These are phyloP conservation scores for Cutaneotrichosporon mucoides DNA, from an alignment of 1,284 basidiomycete species.

Conservation along the genomic window DNA sequence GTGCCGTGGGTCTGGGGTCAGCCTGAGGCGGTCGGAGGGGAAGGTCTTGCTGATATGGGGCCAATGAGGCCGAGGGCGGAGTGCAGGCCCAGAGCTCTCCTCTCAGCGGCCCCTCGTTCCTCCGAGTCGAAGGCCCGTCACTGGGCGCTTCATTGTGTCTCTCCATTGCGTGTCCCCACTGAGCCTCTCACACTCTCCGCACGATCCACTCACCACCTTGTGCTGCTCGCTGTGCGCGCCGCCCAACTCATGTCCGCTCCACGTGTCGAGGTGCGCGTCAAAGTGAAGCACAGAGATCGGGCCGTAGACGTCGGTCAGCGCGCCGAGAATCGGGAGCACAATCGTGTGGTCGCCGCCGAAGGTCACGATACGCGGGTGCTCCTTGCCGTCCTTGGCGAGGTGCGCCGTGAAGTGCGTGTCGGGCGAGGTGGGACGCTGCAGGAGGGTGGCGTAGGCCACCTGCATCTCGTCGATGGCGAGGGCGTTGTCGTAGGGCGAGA, in stretches of 20 bases:
- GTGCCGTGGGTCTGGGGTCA: conserved; percentile 38
- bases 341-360: conserved; percentile 52
- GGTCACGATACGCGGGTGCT: conserved; percentile 48
- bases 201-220: conserved; percentile 17
- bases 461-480: conserved; percentile 50
- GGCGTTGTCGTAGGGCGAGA: conserved; percentile 49
- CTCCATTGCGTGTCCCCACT: too few relatives aligned
- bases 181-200: neutral
- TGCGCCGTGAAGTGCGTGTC: conserved; percentile 10
- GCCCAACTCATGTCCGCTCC: conserved; percentile 28
- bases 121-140: too few relatives aligned
- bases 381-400: conserved; percentile 35
- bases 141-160: too few relatives aligned
- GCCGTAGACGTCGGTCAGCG: conserved; percentile 45
- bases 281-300: conserved; percentile 47
- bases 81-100: too few relatives aligned
- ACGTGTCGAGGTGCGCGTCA: conserved; percentile 51
- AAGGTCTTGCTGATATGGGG: too few relatives aligned
- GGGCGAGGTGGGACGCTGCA: conserved; percentile 13
- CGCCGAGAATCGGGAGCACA: conserved; percentile 50
- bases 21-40: conserved; percentile 1
- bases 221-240: conserved; percentile 18
- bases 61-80: too few relatives aligned
- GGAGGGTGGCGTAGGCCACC: conserved; percentile 33
- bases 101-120: too few relatives aligned